Evolutionary conservation across 2,329 filamentous ascomycete species (phyloP).

Genomic region (Sarocladium kiliense): DNA sequence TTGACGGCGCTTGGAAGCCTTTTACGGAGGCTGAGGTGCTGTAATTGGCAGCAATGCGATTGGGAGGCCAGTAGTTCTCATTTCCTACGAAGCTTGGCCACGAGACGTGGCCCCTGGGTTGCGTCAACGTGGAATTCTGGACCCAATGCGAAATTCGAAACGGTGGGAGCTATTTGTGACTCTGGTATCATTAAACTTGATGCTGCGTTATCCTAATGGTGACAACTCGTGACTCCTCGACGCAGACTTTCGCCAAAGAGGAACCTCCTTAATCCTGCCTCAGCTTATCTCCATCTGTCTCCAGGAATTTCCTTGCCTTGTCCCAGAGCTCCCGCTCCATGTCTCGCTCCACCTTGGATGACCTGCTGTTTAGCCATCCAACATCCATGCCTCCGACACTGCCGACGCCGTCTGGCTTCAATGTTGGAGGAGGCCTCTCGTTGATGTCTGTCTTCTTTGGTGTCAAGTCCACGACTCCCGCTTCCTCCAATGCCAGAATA

Average conservation of each 20-base stretch:
- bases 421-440: constrained; percentile 21
- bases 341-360: constrained; percentile 72
- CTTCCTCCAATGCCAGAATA: constrained; percentile 76
- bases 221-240: background rate
- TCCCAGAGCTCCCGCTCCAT: constrained; percentile 79
- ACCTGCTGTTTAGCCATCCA: constrained; percentile 83
- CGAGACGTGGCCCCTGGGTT: background rate
- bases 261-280: constrained; percentile 8
- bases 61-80: background rate
- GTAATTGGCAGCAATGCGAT: constrained; percentile 1
- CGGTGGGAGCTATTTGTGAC: no score
- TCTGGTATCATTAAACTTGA: background rate
- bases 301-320: constrained; percentile 31
- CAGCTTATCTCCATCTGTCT: constrained; percentile 22
- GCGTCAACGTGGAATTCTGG: no score
- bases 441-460: constrained; percentile 32
- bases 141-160: no score
- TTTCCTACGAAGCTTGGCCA: background rate
- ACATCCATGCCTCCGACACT: constrained; percentile 66
- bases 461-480: constrained; percentile 59
- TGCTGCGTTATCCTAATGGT: background rate
- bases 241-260: background rate
- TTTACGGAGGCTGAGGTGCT: background rate
- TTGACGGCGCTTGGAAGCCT: background rate
- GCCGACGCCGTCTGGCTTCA: constrained; percentile 51